Base-by-base conservation (phyloP, 1,284 basidiomycete genomes). In the Cerioporus squamosus region DNA sequence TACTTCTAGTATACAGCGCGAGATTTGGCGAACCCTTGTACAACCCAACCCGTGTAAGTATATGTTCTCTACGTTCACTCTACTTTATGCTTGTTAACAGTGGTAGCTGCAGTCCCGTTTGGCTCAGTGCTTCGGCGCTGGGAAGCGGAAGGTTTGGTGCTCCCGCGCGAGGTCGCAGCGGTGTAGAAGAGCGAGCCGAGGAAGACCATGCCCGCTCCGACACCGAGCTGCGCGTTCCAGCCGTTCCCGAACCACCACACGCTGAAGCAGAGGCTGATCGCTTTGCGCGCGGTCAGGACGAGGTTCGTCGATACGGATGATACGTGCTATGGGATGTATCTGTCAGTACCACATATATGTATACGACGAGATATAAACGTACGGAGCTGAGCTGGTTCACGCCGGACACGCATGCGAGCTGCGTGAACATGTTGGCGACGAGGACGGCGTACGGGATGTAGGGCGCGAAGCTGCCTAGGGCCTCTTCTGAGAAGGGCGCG, bases 361-460 rank as follows among this genome's bases (percentile, higher is more conserved):
- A 15, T 53, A 14, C 36, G 51, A 40, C 20, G 15, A 26, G 31
- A 51, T 22, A 51, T 22, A 36, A n/a, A 81, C 86, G 24, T 61
- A 90, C 88, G 48, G 88, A 88, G 39, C 91, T 90, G 36, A 96
- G 77, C 57, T 86, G 83, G 71, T 95, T 96, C 26, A 95, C 94
- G 12, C 93, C 93, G 2, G 90, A 86, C 14, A 95, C 90, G 68
- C 94, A 97, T n/a, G 93, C 72, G 1, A 92, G 84, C 68, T 96
- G 94, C 1, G 93, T 89, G 17, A 88, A 61, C 10, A 95, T 82
- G 69, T 95, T 95, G 20, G 81, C 75, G 0, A 72, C 79, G n/a
- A 95, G 77, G 29, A 86, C 76, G 36, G 81, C 55, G 68, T 85
- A 84, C 3, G 85, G 77, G 15, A 70, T 61, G 66, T 65, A 53